These are phyloP conservation scores for Mucor irregularis DNA, from an alignment of 371 early-diverging fungal species.

Conservation along the genomic window DNA sequence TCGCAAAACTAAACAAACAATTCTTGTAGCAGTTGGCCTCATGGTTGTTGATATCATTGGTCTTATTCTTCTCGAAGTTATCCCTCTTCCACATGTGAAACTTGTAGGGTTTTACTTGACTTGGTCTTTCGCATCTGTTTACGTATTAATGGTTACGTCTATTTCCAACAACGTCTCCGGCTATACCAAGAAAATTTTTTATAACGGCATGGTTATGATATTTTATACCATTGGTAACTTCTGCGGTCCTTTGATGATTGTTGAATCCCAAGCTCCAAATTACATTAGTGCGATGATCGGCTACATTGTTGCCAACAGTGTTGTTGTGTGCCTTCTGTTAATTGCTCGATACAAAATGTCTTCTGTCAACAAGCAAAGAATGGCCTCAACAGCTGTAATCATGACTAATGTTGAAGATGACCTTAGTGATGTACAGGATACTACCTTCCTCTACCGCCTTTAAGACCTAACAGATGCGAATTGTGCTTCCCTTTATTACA, in stretches of 20 bases:
- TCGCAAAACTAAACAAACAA: slow-evolving; percentile 18
- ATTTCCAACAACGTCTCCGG: slow-evolving; percentile 33
- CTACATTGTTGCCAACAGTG: slow-evolving; percentile 22
- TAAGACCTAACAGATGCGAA: slow-evolving; percentile 12
- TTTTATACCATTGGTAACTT: slow-evolving; percentile 36
- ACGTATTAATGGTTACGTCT: slow-evolving; percentile 28
- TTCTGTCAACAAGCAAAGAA: slow-evolving; percentile 20
- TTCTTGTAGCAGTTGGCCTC: slow-evolving; percentile 25
- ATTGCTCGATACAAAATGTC: slow-evolving; percentile 28
- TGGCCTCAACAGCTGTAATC: slow-evolving; percentile 1
- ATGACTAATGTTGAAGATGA: slow-evolving; percentile 35
- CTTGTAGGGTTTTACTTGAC: slow-evolving; percentile 31
- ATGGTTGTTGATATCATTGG: slow-evolving; percentile 34
- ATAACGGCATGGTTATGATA: slow-evolving; percentile 32
- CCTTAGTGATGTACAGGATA: slow-evolving; percentile 41
- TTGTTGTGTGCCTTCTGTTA: slow-evolving; percentile 21
- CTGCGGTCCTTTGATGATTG: slow-evolving; percentile 33
- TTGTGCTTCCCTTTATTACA: no score
- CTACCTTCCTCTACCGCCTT: slow-evolving; percentile 38
- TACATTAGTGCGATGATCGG: slow-evolving; percentile 28
- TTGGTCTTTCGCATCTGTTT: slow-evolving; percentile 27
- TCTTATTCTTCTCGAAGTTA: slow-evolving; percentile 30
- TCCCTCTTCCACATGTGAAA: slow-evolving; percentile 29
- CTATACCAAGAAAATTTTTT: slow-evolving; percentile 42
- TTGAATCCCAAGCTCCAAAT: slow-evolving; percentile 8